Percentiles rank a stretch among this genome's conserved stretches.
Conservation (phyloP, 805 yeast species). For the Kazachstania kunashirensis region DNA sequence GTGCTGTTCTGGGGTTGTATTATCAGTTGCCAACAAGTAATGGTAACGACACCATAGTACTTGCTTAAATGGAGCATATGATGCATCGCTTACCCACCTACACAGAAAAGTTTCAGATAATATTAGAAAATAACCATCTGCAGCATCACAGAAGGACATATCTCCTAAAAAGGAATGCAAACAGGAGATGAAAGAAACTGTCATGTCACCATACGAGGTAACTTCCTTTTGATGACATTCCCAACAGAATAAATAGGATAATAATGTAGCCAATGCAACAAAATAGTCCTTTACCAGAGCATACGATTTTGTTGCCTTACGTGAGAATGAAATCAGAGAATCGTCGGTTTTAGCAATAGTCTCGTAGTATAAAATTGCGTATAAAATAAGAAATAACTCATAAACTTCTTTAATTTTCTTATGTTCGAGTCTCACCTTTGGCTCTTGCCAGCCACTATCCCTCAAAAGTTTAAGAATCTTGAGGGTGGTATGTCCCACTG, state of each 20-base stretch:
- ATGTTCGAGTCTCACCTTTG: slow-evolving; percentile 4
- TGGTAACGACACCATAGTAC: slow-evolving; percentile 73
- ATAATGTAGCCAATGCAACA: slow-evolving; percentile 23
- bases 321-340: slow-evolving; percentile 34
- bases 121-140: slow-evolving; percentile 51
- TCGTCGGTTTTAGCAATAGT: slow-evolving; percentile 35
- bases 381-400: slow-evolving; percentile 34
- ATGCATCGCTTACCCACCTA: slow-evolving; percentile 32
- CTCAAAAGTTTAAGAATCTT: slow-evolving; percentile 28
- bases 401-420: slow-evolving; percentile 16
- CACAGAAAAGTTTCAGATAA: slow-evolving; percentile 48
- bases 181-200: slow-evolving; percentile 36
- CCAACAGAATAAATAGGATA: slow-evolving; percentile 9
- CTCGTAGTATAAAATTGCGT: slow-evolving; percentile 43
- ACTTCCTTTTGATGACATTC: slow-evolving; percentile 1
- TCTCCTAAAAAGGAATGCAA: slow-evolving; percentile 69
- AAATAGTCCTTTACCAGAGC: slow-evolving; percentile 39
- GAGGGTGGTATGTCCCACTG: slow-evolving; percentile 42
- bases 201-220: slow-evolving; percentile 4
- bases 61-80: slow-evolving; percentile 68
- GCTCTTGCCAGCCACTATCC: slow-evolving; percentile 29
- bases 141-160: slow-evolving; percentile 57
- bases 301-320: slow-evolving; percentile 36
- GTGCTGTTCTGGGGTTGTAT: slow-evolving; percentile 60
- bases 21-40: slow-evolving; percentile 47